phyloP scores from a whole-genome alignment of 345 rosid genomes.

The Syzygium oleosum region DNA sequence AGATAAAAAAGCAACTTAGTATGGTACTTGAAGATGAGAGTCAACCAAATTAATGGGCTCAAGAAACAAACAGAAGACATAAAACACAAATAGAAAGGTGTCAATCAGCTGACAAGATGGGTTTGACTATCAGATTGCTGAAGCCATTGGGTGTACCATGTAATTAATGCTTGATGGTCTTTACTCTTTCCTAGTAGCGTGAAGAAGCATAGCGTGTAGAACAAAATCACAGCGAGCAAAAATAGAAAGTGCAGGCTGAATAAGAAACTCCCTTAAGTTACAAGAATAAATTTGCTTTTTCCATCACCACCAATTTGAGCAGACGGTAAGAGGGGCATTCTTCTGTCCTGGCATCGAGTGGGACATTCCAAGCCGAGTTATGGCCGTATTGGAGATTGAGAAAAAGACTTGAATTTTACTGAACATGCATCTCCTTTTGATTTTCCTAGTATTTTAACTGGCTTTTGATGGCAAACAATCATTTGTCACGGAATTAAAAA shows the following conservation, averaged over 20 bases:
- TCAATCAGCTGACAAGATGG: background rate
- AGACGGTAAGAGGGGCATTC: background rate
- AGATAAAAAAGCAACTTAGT: background rate
- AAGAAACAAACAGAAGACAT: background rate
- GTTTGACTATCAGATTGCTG: background rate
- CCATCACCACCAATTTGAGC: background rate
- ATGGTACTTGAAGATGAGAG: background rate
- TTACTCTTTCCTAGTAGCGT: background rate
- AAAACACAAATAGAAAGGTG: background rate
- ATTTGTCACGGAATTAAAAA: background rate
- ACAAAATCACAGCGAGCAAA: background rate
- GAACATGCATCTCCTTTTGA: background rate
- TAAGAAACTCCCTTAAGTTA: background rate
- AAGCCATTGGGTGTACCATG: background rate
- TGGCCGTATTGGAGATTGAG: background rate
- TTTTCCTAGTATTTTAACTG: background rate
- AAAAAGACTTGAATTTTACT: background rate
- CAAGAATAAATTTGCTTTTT: background rate
- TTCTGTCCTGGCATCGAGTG: background rate
- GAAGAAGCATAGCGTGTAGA: background rate
- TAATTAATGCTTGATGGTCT: background rate
- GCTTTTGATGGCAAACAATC: background rate
- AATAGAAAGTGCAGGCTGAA: background rate
- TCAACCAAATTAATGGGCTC: background rate
- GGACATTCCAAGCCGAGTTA: background rate